These are phyloP conservation scores for Tillandsia leiboldiana DNA, from an alignment of 176 grass and related monocot species.

Conservation along the genomic window DNA sequence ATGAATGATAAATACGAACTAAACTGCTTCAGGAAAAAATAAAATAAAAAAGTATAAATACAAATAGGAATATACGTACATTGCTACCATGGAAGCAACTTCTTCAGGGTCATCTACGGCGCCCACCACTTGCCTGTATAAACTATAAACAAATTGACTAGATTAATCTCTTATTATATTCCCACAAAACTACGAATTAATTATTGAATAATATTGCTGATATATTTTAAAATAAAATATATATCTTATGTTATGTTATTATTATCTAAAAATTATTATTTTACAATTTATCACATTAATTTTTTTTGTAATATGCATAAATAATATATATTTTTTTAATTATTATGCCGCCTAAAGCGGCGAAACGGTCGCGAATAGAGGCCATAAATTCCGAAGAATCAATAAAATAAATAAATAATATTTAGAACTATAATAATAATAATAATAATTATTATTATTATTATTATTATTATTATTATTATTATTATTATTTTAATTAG, in stretches of 20 bases:
- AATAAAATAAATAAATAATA: neutral
- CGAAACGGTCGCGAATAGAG: neutral
- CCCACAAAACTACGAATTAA: neutral
- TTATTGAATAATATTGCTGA: too few species aligned
- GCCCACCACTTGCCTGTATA: slow-evolving; percentile 14
- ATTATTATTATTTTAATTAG: neutral
- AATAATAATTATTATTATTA: neutral
- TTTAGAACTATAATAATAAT: neutral
- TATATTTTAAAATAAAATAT: too few species aligned
- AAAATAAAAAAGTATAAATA: neutral
- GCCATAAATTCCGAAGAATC: slow-evolving; percentile 2
- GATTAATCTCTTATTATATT: neutral
- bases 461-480: too few species aligned
- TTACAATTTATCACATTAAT: too few species aligned
- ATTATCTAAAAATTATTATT: too few species aligned
- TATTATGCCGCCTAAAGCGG: too few species aligned
- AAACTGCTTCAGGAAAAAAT: neutral
- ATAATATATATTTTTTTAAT: too few species aligned
- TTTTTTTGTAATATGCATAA: too few species aligned
- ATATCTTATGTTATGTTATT: too few species aligned
- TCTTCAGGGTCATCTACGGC: slow-evolving; percentile 27
- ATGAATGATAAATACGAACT: too few species aligned
- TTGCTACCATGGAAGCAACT: slow-evolving; percentile 21
- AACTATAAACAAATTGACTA: slow-evolving; percentile 5
- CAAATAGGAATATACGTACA: slow-evolving; percentile 18